phyloP scores from a whole-genome alignment of 129 eudicot genomes.

The Tagetes erecta region DNA sequence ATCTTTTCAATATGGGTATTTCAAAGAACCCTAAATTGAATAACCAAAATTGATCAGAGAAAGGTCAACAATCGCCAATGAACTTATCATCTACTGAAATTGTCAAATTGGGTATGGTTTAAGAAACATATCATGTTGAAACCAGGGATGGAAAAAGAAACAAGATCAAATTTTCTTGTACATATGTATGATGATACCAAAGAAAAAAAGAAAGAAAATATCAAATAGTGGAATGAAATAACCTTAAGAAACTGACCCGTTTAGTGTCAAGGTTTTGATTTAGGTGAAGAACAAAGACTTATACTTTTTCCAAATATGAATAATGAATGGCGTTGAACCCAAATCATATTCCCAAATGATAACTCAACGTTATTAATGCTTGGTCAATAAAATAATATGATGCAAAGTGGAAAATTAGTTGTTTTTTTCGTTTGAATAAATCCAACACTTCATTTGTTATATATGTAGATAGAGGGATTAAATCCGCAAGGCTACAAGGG shows the following conservation, averaged over 20 bases:
- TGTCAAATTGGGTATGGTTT: conserved; percentile 25
- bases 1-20: conserved; percentile 17
- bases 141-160: conserved; percentile 14
- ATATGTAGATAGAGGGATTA: too few relatives aligned
- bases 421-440: background rate
- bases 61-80: conserved; percentile 40
- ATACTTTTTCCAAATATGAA: conserved; percentile 18
- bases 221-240: conserved; percentile 18
- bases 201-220: conserved; percentile 6
- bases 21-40: conserved; percentile 21
- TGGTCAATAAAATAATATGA: conserved; percentile 2
- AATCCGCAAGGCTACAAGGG: too few relatives aligned
- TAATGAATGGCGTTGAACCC: conserved; percentile 15
- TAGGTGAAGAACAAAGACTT: conserved; percentile 25
- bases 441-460: background rate
- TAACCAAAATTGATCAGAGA: conserved; percentile 30
- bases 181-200: conserved; percentile 24
- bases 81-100: conserved; percentile 36
- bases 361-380: background rate
- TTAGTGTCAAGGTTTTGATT: conserved; percentile 28
- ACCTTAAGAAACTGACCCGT: conserved; percentile 28
- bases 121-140: conserved; percentile 33
- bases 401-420: background rate
- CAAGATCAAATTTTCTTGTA: conserved; percentile 15
- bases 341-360: conserved; percentile 11